Evolutionary conservation across 495 filamentous ascomycete species (phyloP).

Genomic region (Pyrenopolyporus hunteri): DNA sequence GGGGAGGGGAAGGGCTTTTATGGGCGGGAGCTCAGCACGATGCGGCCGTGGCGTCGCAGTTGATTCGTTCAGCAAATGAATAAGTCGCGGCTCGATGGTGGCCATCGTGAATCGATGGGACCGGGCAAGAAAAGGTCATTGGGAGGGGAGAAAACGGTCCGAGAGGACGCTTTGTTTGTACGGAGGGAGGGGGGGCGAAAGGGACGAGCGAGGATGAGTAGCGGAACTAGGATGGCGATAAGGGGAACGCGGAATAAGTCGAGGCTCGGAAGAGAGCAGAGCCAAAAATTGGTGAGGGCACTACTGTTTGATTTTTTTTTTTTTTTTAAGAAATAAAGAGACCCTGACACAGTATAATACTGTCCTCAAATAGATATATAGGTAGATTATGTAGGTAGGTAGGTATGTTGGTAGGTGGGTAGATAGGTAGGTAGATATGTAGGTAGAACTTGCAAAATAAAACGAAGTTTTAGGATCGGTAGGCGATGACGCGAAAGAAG

Average conservation of each 20-base stretch:
- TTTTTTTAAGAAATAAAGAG: conserved; percentile 1
- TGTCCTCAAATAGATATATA: conserved; percentile 11
- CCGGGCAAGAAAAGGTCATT: conserved; percentile 37
- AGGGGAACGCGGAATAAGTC: conserved; percentile 11
- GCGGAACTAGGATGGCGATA: conserved; percentile 23
- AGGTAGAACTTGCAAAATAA: neutral
- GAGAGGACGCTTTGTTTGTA: conserved; percentile 35
- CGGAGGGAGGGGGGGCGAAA: conserved; percentile 19
- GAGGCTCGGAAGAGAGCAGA: conserved; percentile 11
- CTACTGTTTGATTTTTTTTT: conserved; percentile 12
- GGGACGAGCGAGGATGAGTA: conserved; percentile 36
- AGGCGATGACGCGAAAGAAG: conserved; percentile 17
- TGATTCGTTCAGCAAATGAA: conserved; percentile 61
- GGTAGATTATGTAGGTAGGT: conserved; percentile 2
- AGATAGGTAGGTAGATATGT: conserved; percentile 8
- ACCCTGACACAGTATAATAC: conserved; percentile 22
- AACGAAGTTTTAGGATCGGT: conserved; percentile 8
- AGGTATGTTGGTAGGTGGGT: neutral
- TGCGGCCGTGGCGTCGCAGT: conserved; percentile 44
- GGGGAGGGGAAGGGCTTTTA: conserved; percentile 48
- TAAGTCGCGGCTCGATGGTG: conserved; percentile 65
- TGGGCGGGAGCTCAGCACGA: conserved; percentile 53
- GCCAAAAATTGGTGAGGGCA: conserved; percentile 15
- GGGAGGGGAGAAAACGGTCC: conserved; percentile 35
- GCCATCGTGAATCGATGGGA: conserved; percentile 53